Percentiles rank a stretch among this genome's conserved stretches.
phyloP scores from a whole-genome alignment of 306 rosid genomes.

The Malus fusca region DNA sequence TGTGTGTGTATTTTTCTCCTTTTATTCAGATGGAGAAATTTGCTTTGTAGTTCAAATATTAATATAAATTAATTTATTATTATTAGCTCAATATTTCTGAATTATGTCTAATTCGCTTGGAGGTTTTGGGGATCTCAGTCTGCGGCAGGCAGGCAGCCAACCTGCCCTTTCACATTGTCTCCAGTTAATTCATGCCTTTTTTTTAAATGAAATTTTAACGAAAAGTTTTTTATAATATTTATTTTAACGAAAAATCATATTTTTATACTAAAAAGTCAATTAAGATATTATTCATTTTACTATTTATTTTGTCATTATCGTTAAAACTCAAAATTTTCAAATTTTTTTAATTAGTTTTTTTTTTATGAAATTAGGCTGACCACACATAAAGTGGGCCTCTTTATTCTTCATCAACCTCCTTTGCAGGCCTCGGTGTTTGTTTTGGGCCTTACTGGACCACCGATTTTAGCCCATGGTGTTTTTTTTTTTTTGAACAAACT shows the following conservation, averaged over 20 bases:
- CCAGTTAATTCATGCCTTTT: neutral
- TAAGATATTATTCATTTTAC: no score
- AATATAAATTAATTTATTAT: neutral
- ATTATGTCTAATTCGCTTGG: neutral
- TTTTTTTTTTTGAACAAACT: no score
- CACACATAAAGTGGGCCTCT: neutral
- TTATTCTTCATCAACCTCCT: no score
- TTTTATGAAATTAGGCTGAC: neutral
- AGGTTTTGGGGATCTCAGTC: neutral
- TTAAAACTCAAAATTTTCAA: no score
- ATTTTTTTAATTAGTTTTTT: rapidly evolving
- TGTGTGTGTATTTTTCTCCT: slow-evolving; percentile 1
- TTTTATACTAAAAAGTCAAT: no score
- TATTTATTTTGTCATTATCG: no score
- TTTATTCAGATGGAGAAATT: slow-evolving; percentile 10
- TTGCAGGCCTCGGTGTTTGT: neutral
- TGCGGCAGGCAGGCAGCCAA: no score
- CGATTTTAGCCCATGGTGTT: no score
- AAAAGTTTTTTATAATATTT: no score
- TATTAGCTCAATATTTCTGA: neutral
- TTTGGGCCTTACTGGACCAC: neutral
- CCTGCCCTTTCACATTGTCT: no score
- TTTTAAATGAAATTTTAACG: rapidly evolving
- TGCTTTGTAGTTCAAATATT: neutral
- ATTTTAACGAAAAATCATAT: no score